Conservation (phyloP, 192 early-diverging fungal species). For the Coemansia guatemalensis region DNA sequence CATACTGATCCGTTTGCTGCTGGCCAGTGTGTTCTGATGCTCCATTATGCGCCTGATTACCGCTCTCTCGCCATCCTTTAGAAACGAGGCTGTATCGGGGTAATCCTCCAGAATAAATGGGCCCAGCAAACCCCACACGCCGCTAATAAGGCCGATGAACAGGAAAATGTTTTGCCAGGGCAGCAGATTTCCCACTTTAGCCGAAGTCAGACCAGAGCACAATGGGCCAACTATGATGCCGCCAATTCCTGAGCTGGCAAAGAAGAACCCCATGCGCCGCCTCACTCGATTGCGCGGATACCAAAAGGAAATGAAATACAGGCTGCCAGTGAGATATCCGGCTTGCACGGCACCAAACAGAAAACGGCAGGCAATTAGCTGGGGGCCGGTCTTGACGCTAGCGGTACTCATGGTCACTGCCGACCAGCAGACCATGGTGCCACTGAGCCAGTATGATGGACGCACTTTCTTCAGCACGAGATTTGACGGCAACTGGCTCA, state of each 20-base stretch:
- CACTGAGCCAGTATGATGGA: constrained; percentile 43
- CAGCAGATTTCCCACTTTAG: constrained; percentile 3
- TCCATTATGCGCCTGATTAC: constrained; percentile 32
- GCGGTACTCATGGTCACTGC: constrained; percentile 29
- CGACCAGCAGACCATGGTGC: constrained; percentile 37
- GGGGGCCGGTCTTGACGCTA: constrained; percentile 9
- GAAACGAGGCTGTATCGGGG: constrained; percentile 39
- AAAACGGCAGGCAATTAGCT: constrained; percentile 30
- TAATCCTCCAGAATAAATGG: constrained; percentile 36
- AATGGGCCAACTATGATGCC: constrained; percentile 44
- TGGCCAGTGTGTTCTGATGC: constrained; percentile 42
- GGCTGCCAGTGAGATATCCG: constrained; percentile 43
- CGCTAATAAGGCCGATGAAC: constrained; percentile 23
- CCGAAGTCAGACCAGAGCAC: constrained; percentile 21
- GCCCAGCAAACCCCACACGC: constrained; percentile 36
- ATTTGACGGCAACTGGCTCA: constrained; percentile 51
- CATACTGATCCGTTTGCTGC: constrained; percentile 20
- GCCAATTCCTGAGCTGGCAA: constrained; percentile 39
- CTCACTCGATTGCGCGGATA: constrained; percentile 41
- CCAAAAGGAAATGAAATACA: constrained; percentile 54
- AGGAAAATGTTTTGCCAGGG: constrained; percentile 45
- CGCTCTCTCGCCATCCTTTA: constrained; percentile 25
- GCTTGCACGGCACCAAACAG: constrained; percentile 47
- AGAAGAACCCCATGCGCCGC: constrained; percentile 47
- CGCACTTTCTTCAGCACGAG: constrained; percentile 31